phyloP scores from a whole-genome alignment of 371 early-diverging fungal species.

The Apophysomyces elegans region DNA sequence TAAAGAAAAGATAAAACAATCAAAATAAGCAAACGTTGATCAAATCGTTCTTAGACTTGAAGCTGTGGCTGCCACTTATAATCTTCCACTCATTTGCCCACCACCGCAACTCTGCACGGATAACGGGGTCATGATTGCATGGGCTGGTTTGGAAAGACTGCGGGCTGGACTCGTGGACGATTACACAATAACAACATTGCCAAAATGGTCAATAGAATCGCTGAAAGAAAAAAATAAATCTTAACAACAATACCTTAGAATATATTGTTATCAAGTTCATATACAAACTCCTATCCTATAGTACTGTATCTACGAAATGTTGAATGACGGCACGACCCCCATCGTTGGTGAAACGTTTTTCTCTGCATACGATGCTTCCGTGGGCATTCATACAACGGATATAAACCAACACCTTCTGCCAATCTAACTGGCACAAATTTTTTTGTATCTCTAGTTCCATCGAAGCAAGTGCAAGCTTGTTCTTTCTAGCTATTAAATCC shows the following conservation, averaged over 20 bases:
- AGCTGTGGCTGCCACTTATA: slow-evolving; percentile 43
- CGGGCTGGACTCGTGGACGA: slow-evolving; percentile 63
- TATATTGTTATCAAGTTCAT: neutral
- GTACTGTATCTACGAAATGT: slow-evolving; percentile 27
- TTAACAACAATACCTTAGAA: neutral
- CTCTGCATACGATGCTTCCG: slow-evolving; percentile 57
- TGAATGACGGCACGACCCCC: slow-evolving; percentile 23
- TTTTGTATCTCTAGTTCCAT: slow-evolving; percentile 25
- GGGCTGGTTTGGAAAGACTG: slow-evolving; percentile 78
- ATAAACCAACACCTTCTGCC: slow-evolving; percentile 55
- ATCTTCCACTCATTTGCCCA: slow-evolving; percentile 70
- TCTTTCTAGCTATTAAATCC: slow-evolving; percentile 7
- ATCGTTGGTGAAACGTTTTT: slow-evolving; percentile 15
- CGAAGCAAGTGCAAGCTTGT: slow-evolving; percentile 16
- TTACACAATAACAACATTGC: slow-evolving; percentile 66
- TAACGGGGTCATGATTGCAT: slow-evolving; percentile 92
- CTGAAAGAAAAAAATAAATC: slow-evolving; percentile 28
- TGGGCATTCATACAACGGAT: slow-evolving; percentile 57
- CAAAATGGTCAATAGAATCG: slow-evolving; percentile 68
- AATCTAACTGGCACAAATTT: slow-evolving; percentile 46
- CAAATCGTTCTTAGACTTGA: slow-evolving; percentile 33
- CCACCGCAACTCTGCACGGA: slow-evolving; percentile 83
- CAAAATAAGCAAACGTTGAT: neutral
- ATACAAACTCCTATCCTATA: slow-evolving; percentile 1
- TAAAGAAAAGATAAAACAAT: slow-evolving; percentile 17